phyloP scores from a whole-genome alignment of 108 stramenopile species.

The Discostella pseudostelligera region DNA sequence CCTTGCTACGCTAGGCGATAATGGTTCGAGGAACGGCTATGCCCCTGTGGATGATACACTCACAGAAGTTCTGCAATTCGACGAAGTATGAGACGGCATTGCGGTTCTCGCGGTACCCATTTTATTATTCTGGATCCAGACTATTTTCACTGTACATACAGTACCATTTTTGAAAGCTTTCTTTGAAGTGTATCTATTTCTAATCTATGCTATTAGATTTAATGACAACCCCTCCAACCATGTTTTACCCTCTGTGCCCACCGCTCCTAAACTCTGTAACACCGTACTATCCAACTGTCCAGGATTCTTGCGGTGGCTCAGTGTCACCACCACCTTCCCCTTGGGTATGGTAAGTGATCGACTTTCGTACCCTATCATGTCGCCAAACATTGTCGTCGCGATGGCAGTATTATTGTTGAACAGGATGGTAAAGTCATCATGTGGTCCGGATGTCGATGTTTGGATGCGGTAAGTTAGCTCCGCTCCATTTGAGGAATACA shows the following conservation, averaged over 20 bases:
- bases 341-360: conserved; percentile 16
- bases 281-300: conserved; percentile 17
- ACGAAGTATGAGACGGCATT: no score
- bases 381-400: conserved; percentile 27
- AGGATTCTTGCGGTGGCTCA: conserved; percentile 47
- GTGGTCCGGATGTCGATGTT: conserved; percentile 35
- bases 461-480: conserved; percentile 25
- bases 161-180: no score
- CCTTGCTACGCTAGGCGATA: no score
- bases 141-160: no score
- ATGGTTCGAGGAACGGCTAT: no score
- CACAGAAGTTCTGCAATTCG: no score
- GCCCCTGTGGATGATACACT: no score
- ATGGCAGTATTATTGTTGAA: conserved; percentile 12
- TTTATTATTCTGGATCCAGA: no score
- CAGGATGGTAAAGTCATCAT: conserved; percentile 42
- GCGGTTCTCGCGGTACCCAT: no score
- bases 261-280: conserved; percentile 21
- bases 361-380: conserved; percentile 16
- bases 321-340: conserved; percentile 31
- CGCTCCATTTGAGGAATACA: conserved; percentile 26
- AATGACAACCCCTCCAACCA: conserved; percentile 6
- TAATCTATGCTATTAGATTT: no score
- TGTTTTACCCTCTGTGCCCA: conserved; percentile 15
- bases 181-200: no score